phyloP scores from a whole-genome alignment of 139 green algal genomes.

The Diplosphaera chodatii region DNA sequence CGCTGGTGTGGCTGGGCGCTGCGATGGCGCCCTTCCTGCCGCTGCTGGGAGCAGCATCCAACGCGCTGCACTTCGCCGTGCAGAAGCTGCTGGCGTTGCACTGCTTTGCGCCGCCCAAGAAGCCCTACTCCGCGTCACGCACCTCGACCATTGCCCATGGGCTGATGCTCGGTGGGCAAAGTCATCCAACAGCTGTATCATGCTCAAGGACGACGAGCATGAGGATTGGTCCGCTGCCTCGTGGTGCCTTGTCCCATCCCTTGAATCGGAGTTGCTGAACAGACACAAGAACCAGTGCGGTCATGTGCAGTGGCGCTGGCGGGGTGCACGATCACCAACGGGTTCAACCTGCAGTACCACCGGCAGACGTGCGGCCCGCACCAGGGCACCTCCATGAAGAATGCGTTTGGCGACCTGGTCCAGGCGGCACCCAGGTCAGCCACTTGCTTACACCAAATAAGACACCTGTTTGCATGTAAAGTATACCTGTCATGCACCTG shows the following conservation, averaged over 20 bases:
- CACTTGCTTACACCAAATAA: background rate
- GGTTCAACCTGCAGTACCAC: slow-evolving; percentile 15
- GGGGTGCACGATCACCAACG: slow-evolving; percentile 16
- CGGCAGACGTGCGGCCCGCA: slow-evolving; percentile 27
- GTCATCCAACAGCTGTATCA: too few relatives aligned
- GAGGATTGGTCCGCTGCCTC: too few relatives aligned
- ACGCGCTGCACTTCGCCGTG: slow-evolving; percentile 24
- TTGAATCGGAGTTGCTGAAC: too few relatives aligned
- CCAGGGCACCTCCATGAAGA: slow-evolving; percentile 26
- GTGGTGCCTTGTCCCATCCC: too few relatives aligned
- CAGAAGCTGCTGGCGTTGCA: slow-evolving; percentile 22
- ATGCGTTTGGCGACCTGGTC: slow-evolving; percentile 9
- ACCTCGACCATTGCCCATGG: slow-evolving; percentile 33
- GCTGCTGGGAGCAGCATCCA: slow-evolving; percentile 22
- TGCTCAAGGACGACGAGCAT: too few relatives aligned
- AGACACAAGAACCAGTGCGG: too few relatives aligned
- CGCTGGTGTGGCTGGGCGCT: slow-evolving; percentile 29
- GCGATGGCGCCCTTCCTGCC: slow-evolving; percentile 28
- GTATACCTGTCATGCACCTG: too few relatives aligned
- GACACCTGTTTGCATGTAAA: background rate
- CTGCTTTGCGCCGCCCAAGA: slow-evolving; percentile 20
- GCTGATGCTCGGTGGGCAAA: slow-evolving; percentile 26
- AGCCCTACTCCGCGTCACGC: slow-evolving; percentile 22
- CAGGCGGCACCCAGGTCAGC: background rate
- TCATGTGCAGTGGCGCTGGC: slow-evolving; percentile 14